Evolutionary conservation across 257 asterid genomes (phyloP), one percentile per base, ranked within the genome.

Genomic region (Nicotiana knightiana): DNA sequence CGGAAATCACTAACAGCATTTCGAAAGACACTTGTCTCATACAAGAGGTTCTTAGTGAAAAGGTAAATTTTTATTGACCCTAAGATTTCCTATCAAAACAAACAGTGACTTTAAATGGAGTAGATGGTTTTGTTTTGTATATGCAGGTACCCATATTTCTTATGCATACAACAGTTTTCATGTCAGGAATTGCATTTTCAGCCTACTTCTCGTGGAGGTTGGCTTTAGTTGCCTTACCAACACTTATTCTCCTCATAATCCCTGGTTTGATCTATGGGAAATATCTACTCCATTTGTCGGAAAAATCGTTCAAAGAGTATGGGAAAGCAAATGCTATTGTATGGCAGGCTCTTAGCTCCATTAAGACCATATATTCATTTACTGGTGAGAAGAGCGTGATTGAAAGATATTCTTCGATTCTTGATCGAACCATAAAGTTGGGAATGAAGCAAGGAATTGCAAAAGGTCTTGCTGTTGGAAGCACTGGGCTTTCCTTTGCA

Each of bases 401-500:
- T 32, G 90, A 93, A 18, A 91, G 87, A 26, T 94, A 93, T 39
- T 90, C 93, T 0, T 61, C 58, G 0, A 89, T 90, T 48, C 73
- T 94, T 84, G 97, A 92, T 33, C 83, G 85, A 24, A 91, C 97
- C 0, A 90, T 83, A 46, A 88, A 82, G 83, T 87, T 91, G 11
- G 98, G 98, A 68, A 90, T 94, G n/a, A 92, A 91, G 66, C 97
- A 93, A 87, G 97, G 98, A 5, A 87, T 92, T 0, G 97, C 94
- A 0, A 94, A 94, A 84, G 98, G 97, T 16, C 88, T 93, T 33
- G 97, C 97, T 1, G 83, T 94, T 17, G 98, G 97, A 24, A 93
- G 98, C 64, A 87, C 91, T 0, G 98, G 98, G 2, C 67, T 94
- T 77, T 83, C 94, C 1, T 94, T 94, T 37, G 97, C 98, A 0